Evolutionary conservation across 768 basidiomycete species (phyloP).

Genomic region (Pisolithus marmoratus): DNA sequence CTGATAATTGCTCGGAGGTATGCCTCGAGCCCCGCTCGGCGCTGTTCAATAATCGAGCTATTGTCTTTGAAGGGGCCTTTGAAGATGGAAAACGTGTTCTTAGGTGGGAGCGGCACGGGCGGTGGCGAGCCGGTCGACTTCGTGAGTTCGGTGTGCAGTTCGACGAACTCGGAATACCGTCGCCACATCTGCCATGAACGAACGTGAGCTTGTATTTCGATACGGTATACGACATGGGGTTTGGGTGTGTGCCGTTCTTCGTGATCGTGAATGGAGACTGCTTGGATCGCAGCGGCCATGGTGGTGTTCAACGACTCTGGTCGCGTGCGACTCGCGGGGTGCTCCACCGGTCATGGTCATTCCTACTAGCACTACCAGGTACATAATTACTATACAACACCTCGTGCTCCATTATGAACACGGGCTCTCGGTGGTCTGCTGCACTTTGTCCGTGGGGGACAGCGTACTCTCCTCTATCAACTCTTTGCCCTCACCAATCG

Average conservation of each 20-base stretch:
- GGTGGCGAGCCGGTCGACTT: slow-evolving; percentile 78
- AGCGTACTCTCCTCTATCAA: slow-evolving; percentile 24
- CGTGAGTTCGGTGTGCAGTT: slow-evolving; percentile 76
- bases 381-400: neutral
- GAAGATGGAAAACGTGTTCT: slow-evolving; percentile 69
- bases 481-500: slow-evolving; percentile 42
- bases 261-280: slow-evolving; percentile 61
- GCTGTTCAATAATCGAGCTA: slow-evolving; percentile 66
- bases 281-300: slow-evolving; percentile 68
- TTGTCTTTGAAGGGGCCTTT: slow-evolving; percentile 46
- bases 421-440: slow-evolving; percentile 11
- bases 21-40: slow-evolving; percentile 67
- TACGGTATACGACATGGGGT: slow-evolving; percentile 75
- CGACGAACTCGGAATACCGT: slow-evolving; percentile 92
- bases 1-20: slow-evolving; percentile 86
- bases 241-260: slow-evolving; percentile 69
- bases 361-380: no score
- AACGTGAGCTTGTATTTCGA: slow-evolving; percentile 82
- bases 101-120: slow-evolving; percentile 77
- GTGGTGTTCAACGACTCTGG: slow-evolving; percentile 6
- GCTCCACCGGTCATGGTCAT: no score
- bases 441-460: slow-evolving; percentile 8
- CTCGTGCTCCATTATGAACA: slow-evolving; percentile 5
- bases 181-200: slow-evolving; percentile 92
- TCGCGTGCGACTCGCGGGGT: neutral